Evolutionary conservation across 148 eudicot genomes (phyloP), one percentile per base, ranked within the genome.

Genomic region (Chenopodium quinoa): DNA sequence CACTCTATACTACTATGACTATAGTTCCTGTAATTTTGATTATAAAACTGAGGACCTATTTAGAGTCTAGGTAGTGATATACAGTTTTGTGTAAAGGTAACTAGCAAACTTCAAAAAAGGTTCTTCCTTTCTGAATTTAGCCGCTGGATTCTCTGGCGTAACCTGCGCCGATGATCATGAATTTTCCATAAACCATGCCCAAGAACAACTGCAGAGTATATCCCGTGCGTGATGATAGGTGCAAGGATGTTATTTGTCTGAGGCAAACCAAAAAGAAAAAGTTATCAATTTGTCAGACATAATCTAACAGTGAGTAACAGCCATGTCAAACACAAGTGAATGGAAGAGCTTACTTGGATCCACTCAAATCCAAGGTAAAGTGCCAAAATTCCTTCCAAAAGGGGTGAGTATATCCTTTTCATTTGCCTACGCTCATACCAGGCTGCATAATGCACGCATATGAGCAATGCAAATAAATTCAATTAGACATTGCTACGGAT

Each of bases 331-430:
- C 64, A 9, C 32, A 50, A 34, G 4, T 65, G 32, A 60, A 22
- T 20, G 40, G 37, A 50, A 13, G 69, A 64, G 23, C 82, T 76
- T 88, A 93, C 98, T 88, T 96, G 98, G 71, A 88, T 96, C 99
- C 98, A 96, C 86, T 93, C 99, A 52, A 91, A 93, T 76, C 99
- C 99, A n/a, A 95, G 99, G 84, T 93, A 95, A 34, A 95, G 97
- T 10, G 93, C 99, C 81, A 95, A 76, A 76, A 93, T 81, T 75
- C 92, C 91, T 90, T 95, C 99, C 3, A 96, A 85, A 31, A 96
- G 90, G 48, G 99, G 99, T 37, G 99, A 96, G 78, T 94, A 96
- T 67, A 96, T 96, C 89, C 93, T 89, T 60, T 91, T 96, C 98
- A 96, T 89, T 82, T 96, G 98, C 83, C 99, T 85, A 80, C 97